Conservation (phyloP, 2,329 filamentous ascomycete genomes). For the Stagonosporopsis rhizophila region DNA sequence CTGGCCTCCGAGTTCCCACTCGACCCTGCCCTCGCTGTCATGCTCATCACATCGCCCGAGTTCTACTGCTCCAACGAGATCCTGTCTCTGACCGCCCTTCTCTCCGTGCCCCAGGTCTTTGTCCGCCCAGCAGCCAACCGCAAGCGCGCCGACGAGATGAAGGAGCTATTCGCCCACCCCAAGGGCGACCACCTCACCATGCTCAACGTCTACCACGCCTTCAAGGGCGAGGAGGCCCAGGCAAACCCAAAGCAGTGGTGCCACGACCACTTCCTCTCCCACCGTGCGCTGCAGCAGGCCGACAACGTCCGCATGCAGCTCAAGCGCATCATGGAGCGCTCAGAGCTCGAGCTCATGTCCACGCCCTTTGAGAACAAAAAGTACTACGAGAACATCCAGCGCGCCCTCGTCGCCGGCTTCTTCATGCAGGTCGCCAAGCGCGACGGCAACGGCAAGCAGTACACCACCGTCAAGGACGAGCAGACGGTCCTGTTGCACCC, state of each 20-base stretch:
- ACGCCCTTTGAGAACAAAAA: conserved; percentile 94
- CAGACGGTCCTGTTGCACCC: conserved; percentile 93
- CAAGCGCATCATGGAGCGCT: conserved; percentile 94
- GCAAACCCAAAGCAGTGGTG: conserved; percentile 88
- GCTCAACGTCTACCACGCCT: conserved; percentile 97
- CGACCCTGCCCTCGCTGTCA: conserved; percentile 91
- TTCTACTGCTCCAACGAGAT: conserved; percentile 99
- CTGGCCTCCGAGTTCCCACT: conserved; percentile 95
- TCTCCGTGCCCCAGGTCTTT: conserved; percentile 95
- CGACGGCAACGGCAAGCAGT: conserved; percentile 85
- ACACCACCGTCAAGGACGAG: conserved; percentile 95
- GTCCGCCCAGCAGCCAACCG: conserved; percentile 83
- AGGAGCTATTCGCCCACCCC: conserved; percentile 86
- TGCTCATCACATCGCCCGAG: conserved; percentile 96
- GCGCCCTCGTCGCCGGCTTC: conserved; percentile 90
- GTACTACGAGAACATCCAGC: conserved; percentile 97
- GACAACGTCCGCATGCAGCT: conserved; percentile 94
- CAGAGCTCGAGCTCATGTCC: conserved; percentile 83
- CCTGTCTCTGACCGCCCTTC: conserved; percentile 88
- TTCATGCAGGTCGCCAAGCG: conserved; percentile 99
- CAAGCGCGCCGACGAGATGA: conserved; percentile 97
- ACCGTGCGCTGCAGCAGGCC: conserved; percentile 85
- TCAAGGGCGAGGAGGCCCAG: conserved; percentile 77
- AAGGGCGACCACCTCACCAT: conserved; percentile 96
- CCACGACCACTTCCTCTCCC: conserved; percentile 93